Base-by-base conservation (phyloP, 2,329 filamentous ascomycete genomes). In the Trichoderma afroharzianum region DNA sequence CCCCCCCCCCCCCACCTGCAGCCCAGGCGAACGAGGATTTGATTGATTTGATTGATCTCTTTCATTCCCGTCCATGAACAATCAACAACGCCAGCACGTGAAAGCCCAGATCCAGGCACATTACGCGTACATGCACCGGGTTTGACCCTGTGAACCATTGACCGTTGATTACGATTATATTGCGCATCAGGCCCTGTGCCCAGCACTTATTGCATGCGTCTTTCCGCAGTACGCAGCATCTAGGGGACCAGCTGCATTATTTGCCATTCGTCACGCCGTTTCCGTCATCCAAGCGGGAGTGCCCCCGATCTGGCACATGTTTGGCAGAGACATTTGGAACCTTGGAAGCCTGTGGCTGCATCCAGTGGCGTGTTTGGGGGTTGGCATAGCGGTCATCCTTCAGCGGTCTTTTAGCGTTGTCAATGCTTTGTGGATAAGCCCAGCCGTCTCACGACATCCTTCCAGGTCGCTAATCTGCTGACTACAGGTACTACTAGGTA, bases 21-120 rank as follows among this genome's bases (percentile, higher is more conserved):
- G n/a, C 47, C 63, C 63, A 39, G n/a, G 63, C 63, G 32, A 55
- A 28, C 55, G 43, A 67, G 21, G 50, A 53, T 26, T 26, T 6
- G 36, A 11, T 18, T 57, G 21, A 18, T n/a, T 28, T 55, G 47
- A 32, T 24, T 55, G n/a, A 18, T n/a, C 43, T 50, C 43, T 21
- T 50, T 4, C 43, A 50, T 50, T 50, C 33, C 33, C 33, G 33
- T 36, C 33, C 43, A 50, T 21, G 43, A 50, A 4, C 36, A 59
- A 47, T 39, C 28, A 68, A 33, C 32, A 47, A 36, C 55, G 18
- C 28, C 66, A 59, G 55, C 66, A 69, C 57, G 67, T 69, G 67
- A 69, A 69, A 62, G 39, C 24, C 55, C 24, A 50, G 11, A 47
- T 68, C 28, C 36, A 21, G 55, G 39, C 39, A 50, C 67, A 43